Base-by-base conservation (phyloP, 495 filamentous ascomycete genomes). In the Daldinia decipiens region DNA sequence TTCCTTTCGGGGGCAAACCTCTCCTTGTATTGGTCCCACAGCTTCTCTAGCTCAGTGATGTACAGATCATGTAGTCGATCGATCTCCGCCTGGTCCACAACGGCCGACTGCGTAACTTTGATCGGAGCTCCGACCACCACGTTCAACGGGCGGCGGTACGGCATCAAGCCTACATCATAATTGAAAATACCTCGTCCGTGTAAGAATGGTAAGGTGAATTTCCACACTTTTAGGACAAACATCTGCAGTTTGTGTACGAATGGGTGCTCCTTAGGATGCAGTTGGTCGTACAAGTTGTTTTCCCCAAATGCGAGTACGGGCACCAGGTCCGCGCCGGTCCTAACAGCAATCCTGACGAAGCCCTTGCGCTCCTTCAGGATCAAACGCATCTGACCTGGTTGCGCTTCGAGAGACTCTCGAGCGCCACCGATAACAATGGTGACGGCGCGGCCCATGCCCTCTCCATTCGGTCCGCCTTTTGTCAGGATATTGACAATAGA, bases 401-500 rank as follows among this genome's bases (percentile, higher is more conserved):
- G 85, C 0, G 96, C 92, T 71, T 97, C 91, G 2, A 99, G 88
- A 2, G 92, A 94, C 80, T 99, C 95, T 2, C 92, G 87, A 12
- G 95, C 95, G 2, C 95, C 95, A 62, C 95, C 95, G 40, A 99
- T 84, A 29, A 98, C 95, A 60, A 99, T 97, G 8, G 95, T 98
- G 71, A 98, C 96, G 43, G 93, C 95, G 31, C 94, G 91, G 40
- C 95, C 95, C 91, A 93, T 96, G n/a, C 94, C 94, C 71, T 96
- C 83, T 65, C 87, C 86, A 75, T 97, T 91, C 3, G 79, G 74
- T 0, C 94, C 94, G 36, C 94, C 94, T 69, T 84, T 88, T 15
- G 83, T 90, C 6, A 99, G 87, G 13, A 97, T 79, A 69, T 97
- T 95, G 75, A 92, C 89, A 79, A 95, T 97, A 5, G 90, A 93